phyloP scores from a whole-genome alignment of 768 basidiomycete species.

The Termitomyces sp. region DNA sequence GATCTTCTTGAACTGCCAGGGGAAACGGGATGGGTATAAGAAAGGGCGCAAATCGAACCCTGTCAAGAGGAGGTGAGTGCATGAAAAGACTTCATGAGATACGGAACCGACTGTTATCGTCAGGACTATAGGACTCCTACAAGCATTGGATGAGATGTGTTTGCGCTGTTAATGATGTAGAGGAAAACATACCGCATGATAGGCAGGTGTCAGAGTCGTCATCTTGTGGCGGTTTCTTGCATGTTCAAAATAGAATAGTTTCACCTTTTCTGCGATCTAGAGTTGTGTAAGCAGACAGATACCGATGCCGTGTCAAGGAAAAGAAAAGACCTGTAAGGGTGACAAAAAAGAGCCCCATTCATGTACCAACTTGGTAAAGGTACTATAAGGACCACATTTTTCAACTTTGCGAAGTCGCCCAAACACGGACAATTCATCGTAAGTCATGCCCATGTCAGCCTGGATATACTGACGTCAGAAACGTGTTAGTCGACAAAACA shows the following conservation, averaged over 20 bases:
- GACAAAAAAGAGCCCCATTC: conserved; percentile 90
- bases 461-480: conserved; percentile 22
- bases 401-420: conserved; percentile 93
- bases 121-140: conserved; percentile 94
- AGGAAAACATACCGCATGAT: conserved; percentile 73
- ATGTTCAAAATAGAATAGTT: conserved; percentile 94
- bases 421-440: conserved; percentile 92
- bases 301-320: neutral
- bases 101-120: conserved; percentile 80
- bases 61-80: conserved; percentile 26
- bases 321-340: conserved; percentile 65
- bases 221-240: conserved; percentile 98
- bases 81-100: conserved; percentile 1
- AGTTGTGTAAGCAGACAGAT: neutral
- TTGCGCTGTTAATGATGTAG: neutral
- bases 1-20: conserved; percentile 96
- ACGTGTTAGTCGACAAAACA: neutral
- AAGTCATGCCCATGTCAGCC: conserved; percentile 99
- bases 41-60: conserved; percentile 96
- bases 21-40: conserved; percentile 92
- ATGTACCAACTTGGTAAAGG: conserved; percentile 91
- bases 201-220: conserved; percentile 92
- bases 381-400: conserved; percentile 97
- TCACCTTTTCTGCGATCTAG: conserved; percentile 96
- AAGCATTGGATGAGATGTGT: neutral